These are phyloP conservation scores for Ceriops zippeliana DNA, from an alignment of 345 rosid species.

Conservation along the genomic window DNA sequence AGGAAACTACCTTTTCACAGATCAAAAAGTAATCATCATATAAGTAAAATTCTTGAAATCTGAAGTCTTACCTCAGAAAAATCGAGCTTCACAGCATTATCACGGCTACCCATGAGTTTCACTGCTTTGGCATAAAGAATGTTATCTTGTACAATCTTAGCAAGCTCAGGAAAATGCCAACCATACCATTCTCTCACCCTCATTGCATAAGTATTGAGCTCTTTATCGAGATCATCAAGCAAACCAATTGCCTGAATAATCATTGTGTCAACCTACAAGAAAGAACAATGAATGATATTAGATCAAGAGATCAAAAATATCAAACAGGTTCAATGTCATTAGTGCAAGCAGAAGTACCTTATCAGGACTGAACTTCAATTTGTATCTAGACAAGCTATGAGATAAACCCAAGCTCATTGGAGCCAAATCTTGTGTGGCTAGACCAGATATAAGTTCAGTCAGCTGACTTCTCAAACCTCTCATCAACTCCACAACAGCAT, in stretches of 20 bases:
- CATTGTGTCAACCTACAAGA: slow-evolving; percentile 85
- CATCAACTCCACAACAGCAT: slow-evolving; percentile 83
- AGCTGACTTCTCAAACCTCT: slow-evolving; percentile 85
- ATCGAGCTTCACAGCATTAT: slow-evolving; percentile 77
- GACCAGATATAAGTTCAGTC: slow-evolving; percentile 76
- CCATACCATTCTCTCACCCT: slow-evolving; percentile 93
- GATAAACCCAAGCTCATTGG: slow-evolving; percentile 98
- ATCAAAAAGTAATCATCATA: too few relatives aligned
- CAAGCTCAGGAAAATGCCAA: slow-evolving; percentile 99
- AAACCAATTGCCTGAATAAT: slow-evolving; percentile 93
- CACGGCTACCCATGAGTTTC: slow-evolving; percentile 77
- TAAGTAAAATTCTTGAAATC: slow-evolving; percentile 18
- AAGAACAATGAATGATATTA: slow-evolving; percentile 2
- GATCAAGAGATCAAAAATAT: background rate
- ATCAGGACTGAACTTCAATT: slow-evolving; percentile 86
- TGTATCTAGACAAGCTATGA: slow-evolving; percentile 87
- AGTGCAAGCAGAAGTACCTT: slow-evolving; percentile 46
- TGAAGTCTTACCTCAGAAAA: slow-evolving; percentile 63
- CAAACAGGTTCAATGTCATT: background rate
- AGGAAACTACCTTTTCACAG: too few relatives aligned
- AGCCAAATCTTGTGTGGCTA: slow-evolving; percentile 72
- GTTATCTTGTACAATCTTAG: slow-evolving; percentile 78
- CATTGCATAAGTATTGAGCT: slow-evolving; percentile 90
- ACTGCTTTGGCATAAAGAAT: slow-evolving; percentile 78
- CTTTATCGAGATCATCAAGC: slow-evolving; percentile 95